Evolutionary conservation across 176 grass and related monocot species (phyloP).

Genomic region (Poa pratensis): DNA sequence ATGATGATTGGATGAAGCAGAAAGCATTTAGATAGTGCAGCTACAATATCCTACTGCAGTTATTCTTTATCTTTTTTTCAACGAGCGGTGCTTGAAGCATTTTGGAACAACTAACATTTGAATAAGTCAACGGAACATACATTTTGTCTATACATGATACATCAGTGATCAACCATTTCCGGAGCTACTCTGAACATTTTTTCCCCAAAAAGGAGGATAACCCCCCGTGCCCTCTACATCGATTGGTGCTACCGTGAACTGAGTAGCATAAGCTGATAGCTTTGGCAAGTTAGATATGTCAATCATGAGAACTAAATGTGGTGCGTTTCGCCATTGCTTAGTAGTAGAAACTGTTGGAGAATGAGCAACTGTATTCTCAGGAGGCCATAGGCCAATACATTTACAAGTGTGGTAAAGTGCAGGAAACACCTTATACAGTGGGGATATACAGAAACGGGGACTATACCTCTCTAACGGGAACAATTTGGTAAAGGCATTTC

Average conservation of each 20-base stretch:
- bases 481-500: background rate
- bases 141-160: background rate
- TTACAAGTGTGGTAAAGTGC: no score
- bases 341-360: no score
- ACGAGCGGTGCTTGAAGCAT: background rate
- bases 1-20: conserved; percentile 23
- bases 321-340: background rate
- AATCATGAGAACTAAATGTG: background rate
- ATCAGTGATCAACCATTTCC: background rate
- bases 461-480: background rate
- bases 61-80: background rate
- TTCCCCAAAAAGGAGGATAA: no score
- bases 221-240: no score
- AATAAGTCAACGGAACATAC: background rate
- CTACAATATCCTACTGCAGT: conserved; percentile 1
- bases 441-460: no score
- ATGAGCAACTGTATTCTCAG: no score
- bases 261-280: background rate
- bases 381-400: no score
- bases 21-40: background rate
- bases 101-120: background rate
- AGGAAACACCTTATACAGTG: no score
- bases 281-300: background rate
- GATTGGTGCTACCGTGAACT: background rate
- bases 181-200: background rate